A percentile compares a stretch with the other conserved stretches of the same genome.
Evolutionary conservation across 2,329 filamentous ascomycete genomes (phyloP).

Genomic region (Davidsoniella eucalypti): DNA sequence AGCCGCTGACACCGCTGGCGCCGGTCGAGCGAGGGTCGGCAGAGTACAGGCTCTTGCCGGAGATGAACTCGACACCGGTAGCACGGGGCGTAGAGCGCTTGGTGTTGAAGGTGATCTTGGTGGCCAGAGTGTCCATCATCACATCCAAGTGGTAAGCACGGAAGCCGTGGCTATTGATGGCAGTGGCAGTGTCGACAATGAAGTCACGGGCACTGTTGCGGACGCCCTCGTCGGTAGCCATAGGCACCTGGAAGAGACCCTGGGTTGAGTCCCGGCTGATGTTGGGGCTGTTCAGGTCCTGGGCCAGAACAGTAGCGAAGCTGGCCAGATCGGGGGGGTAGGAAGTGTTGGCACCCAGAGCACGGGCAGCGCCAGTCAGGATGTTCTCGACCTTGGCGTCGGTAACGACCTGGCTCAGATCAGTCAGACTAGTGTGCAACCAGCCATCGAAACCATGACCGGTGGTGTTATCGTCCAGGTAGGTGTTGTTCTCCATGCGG

Average conservation of each 20-base stretch:
- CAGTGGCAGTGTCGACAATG: conserved; percentile 23
- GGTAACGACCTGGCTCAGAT: conserved; percentile 16
- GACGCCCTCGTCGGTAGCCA: conserved; percentile 32
- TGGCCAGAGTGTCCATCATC: conserved; percentile 19
- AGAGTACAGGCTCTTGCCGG: conserved; percentile 15
- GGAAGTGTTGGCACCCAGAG: conserved; percentile 16
- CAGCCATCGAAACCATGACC: conserved; percentile 28
- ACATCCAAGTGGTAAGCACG: conserved; percentile 17
- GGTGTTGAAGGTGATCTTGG: conserved; percentile 23
- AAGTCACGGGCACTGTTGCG: conserved; percentile 41
- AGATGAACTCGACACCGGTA: conserved; percentile 22
- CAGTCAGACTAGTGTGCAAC: conserved; percentile 17
- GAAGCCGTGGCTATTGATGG: conserved; percentile 17
- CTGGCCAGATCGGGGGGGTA: conserved; percentile 15
- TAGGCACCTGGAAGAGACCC: conserved; percentile 40
- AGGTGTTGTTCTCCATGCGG: conserved; percentile 27
- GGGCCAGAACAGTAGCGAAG: conserved; percentile 17
- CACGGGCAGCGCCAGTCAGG: conserved; percentile 17
- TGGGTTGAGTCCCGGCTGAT: conserved; percentile 13
- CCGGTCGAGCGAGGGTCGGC: conserved; percentile 21
- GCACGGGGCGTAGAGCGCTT: conserved; percentile 19
- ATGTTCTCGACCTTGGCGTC: conserved; percentile 19
- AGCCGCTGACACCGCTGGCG: conserved; percentile 6
- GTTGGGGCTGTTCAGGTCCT: conserved; percentile 17
- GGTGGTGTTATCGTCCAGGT: conserved; percentile 21